Conservation (phyloP, 345 rosid species). For the Tarenaya hassleriana region DNA sequence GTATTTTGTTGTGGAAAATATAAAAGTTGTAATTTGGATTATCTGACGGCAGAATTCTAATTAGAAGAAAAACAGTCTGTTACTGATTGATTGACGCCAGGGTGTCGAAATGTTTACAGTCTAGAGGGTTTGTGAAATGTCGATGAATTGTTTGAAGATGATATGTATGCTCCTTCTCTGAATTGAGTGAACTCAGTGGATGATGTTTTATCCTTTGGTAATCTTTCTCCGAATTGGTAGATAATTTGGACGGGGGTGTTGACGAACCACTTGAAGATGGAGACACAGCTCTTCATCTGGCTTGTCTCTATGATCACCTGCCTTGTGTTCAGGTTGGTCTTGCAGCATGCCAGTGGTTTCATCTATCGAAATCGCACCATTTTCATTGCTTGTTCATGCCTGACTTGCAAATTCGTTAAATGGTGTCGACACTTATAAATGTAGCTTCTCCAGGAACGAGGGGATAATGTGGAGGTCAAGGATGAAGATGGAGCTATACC, state of each 20-base stretch:
- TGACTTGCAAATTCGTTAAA: not conserved
- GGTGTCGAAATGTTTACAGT: not conserved
- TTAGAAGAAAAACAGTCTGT: no score
- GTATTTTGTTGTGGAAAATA: no score
- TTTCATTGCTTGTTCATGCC: constrained; percentile 1
- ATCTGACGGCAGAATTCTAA: no score
- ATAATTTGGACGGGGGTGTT: constrained; percentile 61
- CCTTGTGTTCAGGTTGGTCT: constrained; percentile 73
- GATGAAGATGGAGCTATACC: constrained; percentile 97
- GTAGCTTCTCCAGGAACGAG: constrained; percentile 82
- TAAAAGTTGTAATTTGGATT: no score
- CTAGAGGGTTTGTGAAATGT: not conserved
- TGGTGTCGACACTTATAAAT: not conserved
- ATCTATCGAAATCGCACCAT: not conserved
- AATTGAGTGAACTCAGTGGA: not conserved
- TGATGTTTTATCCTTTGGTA: constrained; percentile 5
- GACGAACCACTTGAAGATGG: constrained; percentile 85
- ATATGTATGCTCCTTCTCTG: not conserved
- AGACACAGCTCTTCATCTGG: constrained; percentile 86
- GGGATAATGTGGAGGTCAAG: constrained; percentile 70
- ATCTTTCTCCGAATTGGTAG: constrained; percentile 30
- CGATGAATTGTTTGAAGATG: not conserved
- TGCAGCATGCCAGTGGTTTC: not conserved
- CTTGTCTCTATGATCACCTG: constrained; percentile 78
- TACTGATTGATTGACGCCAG: not conserved